Evolutionary conservation across 73 alveolate species (phyloP), one percentile per base, ranked within the genome.

Genomic region (Blepharisma stoltei): DNA sequence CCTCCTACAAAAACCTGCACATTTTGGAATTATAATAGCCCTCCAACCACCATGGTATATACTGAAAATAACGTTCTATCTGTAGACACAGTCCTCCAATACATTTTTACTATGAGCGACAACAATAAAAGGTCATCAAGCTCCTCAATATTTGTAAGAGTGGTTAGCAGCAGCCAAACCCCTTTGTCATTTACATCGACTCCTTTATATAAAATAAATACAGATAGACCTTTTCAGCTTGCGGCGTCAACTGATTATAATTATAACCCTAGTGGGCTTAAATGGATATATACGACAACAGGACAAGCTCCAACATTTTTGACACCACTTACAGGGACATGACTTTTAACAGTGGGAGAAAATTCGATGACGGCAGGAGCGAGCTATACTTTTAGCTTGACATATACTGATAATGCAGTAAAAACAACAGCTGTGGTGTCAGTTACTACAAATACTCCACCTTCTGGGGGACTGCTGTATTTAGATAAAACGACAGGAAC

Each of bases 141-240:
- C 38, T 9, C 18, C 14, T n/a, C 14, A 1, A 60, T 60, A 20
- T 60, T 60, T 38, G 23, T 60, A n/a, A 14, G 73, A 60, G 73
- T 60, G 0, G 73, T 60, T 1, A n/a, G 46, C 38, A 9, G 46
- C 38, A 60, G 47, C 23, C 23, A 14, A n/a, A 60, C 14, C 0
- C 73, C 73, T 14, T n/a, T 60, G 2, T 20, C 49, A 14, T 38
- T 60, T 14, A 9, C 38, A 8, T 14, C 14, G 4, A 14, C 73
- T 11, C 73, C 73, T 18, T 1, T 25, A 60, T 60, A 60, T 38
- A 60, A 25, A 60, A 25, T 60, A 20, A 60, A 60, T 25, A 60
- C 73, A n/a, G 73, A 60, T 25, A 60, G 23, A 60, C 46, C 14
- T 9, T 38, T 60, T 25, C 73, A 60, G 23, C 73, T 60, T 9